Conservation (phyloP, 2,329 filamentous ascomycete species). For the Penicillium rolfsii region DNA sequence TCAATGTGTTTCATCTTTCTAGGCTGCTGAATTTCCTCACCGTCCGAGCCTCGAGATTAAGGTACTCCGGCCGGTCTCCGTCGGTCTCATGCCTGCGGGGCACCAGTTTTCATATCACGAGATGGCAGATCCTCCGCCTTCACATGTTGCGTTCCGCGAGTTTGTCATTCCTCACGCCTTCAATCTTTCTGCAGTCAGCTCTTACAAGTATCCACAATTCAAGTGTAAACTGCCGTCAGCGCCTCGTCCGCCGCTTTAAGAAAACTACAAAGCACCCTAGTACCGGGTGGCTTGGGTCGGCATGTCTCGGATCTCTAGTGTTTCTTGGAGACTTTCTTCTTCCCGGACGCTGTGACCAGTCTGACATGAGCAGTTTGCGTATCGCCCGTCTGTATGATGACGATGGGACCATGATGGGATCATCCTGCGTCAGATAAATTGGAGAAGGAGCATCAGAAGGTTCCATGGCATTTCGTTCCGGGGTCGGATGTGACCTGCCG, state of each 20-base stretch:
- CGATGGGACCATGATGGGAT: slow-evolving; percentile 12
- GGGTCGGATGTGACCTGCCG: not conserved
- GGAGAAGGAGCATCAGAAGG: not conserved
- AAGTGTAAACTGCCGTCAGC: not conserved
- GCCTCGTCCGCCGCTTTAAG: slow-evolving; percentile 12
- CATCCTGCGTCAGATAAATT: slow-evolving; percentile 8
- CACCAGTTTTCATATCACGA: slow-evolving; percentile 18
- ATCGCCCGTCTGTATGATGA: slow-evolving; percentile 6
- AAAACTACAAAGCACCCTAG: slow-evolving; percentile 10
- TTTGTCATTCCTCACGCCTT: not conserved
- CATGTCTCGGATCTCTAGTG: not conserved
- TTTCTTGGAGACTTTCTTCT: not conserved
- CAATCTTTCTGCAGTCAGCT: not conserved
- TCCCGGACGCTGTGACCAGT: slow-evolving; percentile 2
- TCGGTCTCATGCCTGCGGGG: slow-evolving; percentile 22
- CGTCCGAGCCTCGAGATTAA: slow-evolving; percentile 12
- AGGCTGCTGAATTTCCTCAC: not conserved
- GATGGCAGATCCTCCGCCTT: slow-evolving; percentile 15
- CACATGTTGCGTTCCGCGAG: slow-evolving; percentile 13
- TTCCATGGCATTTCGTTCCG: not conserved
- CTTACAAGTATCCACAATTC: not conserved
- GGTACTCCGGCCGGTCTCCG: slow-evolving; percentile 23
- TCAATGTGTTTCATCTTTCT: slow-evolving; percentile 1
- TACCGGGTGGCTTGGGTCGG: slow-evolving; percentile 21
- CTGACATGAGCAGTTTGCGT: not conserved